Evolutionary conservation across 73 alveolate species (phyloP).

Genomic region (Vitrella brassicaformis): DNA sequence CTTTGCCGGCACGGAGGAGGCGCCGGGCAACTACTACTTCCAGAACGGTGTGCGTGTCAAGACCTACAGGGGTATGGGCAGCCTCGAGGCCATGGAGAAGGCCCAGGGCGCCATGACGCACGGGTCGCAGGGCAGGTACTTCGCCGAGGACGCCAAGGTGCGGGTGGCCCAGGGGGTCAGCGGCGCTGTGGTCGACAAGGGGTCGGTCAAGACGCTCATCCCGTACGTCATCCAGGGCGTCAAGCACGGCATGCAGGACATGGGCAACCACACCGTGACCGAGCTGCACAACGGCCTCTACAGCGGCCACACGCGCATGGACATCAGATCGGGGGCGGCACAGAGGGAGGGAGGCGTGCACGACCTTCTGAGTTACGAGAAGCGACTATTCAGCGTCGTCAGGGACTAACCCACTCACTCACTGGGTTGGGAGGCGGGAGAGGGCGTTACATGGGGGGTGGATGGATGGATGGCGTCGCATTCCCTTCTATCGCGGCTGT

Average conservation of each 20-base stretch:
- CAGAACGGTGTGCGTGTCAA: slow-evolving; percentile 43
- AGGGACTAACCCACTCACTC: neutral
- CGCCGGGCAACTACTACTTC: slow-evolving; percentile 47
- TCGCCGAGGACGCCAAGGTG: slow-evolving; percentile 28
- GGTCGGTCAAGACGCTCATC: slow-evolving; percentile 39
- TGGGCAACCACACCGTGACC: slow-evolving; percentile 1
- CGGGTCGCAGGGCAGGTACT: slow-evolving; percentile 43
- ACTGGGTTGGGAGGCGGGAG: neutral
- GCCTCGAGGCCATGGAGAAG: slow-evolving; percentile 38
- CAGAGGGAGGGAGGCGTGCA: slow-evolving; percentile 47
- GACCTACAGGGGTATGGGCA: slow-evolving; percentile 50
- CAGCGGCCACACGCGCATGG: slow-evolving; percentile 38
- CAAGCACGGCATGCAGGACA: slow-evolving; percentile 46
- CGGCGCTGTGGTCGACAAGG: slow-evolving; percentile 47
- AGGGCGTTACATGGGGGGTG: neutral
- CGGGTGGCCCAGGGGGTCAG: slow-evolving; percentile 43
- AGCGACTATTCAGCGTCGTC: neutral
- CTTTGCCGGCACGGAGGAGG: slow-evolving; percentile 46
- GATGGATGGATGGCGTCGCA: neutral
- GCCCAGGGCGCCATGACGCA: neutral
- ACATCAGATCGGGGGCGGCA: slow-evolving; percentile 42
- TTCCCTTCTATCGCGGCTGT: too few relatives aligned
- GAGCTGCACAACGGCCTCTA: neutral
- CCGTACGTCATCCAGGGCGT: slow-evolving; percentile 41
- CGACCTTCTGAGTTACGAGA: neutral